Conservation (phyloP, 371 early-diverging fungal genomes). For the Nematocida sp. region DNA sequence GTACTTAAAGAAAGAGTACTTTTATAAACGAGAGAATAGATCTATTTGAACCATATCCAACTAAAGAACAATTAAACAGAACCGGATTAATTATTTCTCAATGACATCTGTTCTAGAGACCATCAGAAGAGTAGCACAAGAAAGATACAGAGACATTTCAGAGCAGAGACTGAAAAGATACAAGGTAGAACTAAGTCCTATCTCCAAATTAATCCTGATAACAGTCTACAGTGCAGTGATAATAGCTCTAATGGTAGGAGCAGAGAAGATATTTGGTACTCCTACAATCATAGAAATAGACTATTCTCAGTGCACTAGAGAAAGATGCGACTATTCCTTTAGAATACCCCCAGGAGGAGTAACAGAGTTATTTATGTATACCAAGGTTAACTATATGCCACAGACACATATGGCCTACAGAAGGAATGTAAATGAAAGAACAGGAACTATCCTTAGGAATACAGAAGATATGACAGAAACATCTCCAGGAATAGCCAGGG, state of each 20-base stretch:
- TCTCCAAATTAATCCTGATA: background rate
- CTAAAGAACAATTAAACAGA: background rate
- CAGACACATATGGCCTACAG: conserved; percentile 33
- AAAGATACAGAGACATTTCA: conserved; percentile 15
- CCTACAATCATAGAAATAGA: too few species aligned
- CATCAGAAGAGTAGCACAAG: background rate
- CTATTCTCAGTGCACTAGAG: conserved; percentile 1
- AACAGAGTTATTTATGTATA: conserved; percentile 3
- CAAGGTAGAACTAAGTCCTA: background rate
- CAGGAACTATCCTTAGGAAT: conserved; percentile 11
- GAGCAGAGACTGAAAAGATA: conserved; percentile 39
- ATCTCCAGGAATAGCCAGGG: conserved; percentile 12
- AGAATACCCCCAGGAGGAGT: background rate
- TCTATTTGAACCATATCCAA: too few species aligned
- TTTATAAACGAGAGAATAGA: too few species aligned
- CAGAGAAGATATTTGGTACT: too few species aligned
- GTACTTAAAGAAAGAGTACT: too few species aligned
- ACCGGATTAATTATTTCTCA: background rate
- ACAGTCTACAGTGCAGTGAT: background rate
- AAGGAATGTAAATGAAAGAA: background rate
- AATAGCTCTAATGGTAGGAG: background rate
- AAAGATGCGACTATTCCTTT: conserved; percentile 17
- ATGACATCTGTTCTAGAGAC: background rate
- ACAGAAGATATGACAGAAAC: conserved; percentile 25
- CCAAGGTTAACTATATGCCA: conserved; percentile 14